Conservation (phyloP, 805 yeast genomes). For the Spathaspora gorwiae region DNA sequence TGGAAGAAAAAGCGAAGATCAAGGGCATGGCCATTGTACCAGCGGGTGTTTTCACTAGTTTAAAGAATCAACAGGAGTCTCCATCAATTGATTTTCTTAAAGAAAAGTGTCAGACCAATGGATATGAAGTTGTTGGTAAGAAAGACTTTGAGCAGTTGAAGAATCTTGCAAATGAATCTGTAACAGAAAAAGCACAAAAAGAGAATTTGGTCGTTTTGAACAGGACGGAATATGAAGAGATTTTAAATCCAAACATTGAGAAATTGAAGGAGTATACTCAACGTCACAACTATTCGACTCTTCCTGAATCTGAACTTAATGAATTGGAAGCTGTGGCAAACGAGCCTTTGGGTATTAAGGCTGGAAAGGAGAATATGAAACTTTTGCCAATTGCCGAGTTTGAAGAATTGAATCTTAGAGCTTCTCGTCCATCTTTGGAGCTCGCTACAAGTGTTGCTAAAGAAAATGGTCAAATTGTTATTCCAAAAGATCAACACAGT, state of each 20-base stretch:
- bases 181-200: constrained; percentile 13
- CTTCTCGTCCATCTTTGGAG: constrained; percentile 12
- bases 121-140: constrained; percentile 11
- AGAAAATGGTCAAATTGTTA: constrained; percentile 7
- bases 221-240: constrained; percentile 6
- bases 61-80: constrained; percentile 10
- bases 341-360: constrained; percentile 8
- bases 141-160: constrained; percentile 8
- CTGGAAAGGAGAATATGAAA: constrained; percentile 8
- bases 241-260: constrained; percentile 4
- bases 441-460: neutral
- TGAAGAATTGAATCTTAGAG: constrained; percentile 14
- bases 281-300: constrained; percentile 7
- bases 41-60: constrained; percentile 7
- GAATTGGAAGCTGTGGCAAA: constrained; percentile 6
- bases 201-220: constrained; percentile 13
- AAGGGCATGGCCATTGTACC: constrained; percentile 10
- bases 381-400: constrained; percentile 15
- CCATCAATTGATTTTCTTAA: constrained; percentile 13
- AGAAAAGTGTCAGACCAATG: constrained; percentile 9
- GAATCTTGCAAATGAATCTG: constrained; percentile 7
- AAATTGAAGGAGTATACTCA: constrained; percentile 2
- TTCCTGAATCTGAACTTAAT: constrained; percentile 10
- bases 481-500: constrained; percentile 9
- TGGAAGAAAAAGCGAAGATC: constrained; percentile 8